Conservation (phyloP, 106 monocot genomes). For the Triglochin maritima region DNA sequence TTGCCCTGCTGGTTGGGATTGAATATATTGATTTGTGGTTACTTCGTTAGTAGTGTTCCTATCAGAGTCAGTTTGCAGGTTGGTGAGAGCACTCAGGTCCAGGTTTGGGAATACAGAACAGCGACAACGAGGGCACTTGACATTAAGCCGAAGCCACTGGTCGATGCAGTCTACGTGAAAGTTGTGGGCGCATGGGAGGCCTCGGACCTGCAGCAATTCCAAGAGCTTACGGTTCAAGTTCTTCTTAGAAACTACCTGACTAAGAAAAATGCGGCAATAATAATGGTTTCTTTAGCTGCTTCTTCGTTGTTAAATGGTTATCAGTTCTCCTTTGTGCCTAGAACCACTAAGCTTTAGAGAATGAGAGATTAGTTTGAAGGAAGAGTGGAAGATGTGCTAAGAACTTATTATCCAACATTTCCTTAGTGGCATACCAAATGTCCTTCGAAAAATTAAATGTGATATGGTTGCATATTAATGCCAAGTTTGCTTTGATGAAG, state of each 20-base stretch:
- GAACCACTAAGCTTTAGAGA: too few species aligned
- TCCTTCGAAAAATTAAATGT: too few species aligned
- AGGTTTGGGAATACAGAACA: conserved; percentile 97
- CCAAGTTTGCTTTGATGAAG: too few species aligned
- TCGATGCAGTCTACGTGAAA: conserved; percentile 98
- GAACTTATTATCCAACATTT: too few species aligned
- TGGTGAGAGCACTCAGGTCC: conserved; percentile 79
- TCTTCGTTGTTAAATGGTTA: too few species aligned
- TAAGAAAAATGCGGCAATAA: neutral
- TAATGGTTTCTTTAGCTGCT: too few species aligned
- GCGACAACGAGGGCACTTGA: conserved; percentile 92
- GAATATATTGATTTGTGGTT: conserved; percentile 28
- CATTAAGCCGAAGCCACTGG: conserved; percentile 90
- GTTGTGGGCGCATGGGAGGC: conserved; percentile 96
- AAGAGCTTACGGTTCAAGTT: neutral
- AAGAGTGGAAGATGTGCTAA: too few species aligned
- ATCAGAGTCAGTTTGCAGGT: conserved; percentile 41
- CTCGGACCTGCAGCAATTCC: conserved; percentile 53
- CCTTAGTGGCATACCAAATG: too few species aligned
- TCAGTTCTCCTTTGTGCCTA: too few species aligned
- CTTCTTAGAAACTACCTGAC: neutral
- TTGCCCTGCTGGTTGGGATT: conserved; percentile 45
- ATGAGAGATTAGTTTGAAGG: too few species aligned
- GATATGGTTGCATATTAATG: too few species aligned
- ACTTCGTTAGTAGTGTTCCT: conserved; percentile 19